phyloP scores from a whole-genome alignment of 805 yeast species.

The Lipomyces sp. region DNA sequence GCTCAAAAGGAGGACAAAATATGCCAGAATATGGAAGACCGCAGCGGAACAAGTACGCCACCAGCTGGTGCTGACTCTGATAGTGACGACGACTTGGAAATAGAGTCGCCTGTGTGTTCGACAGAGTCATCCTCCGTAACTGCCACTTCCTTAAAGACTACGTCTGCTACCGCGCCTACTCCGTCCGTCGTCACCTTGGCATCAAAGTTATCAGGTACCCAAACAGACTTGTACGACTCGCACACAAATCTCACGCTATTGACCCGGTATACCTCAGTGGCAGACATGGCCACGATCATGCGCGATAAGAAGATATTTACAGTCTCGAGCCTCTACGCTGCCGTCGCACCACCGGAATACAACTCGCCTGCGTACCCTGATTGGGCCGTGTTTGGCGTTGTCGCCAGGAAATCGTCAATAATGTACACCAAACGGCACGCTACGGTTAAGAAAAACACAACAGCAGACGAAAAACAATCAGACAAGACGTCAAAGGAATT shows the following conservation, averaged over 20 bases:
- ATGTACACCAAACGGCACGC: slow-evolving; percentile 41
- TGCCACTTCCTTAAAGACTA: neutral
- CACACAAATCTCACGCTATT: slow-evolving; percentile 13
- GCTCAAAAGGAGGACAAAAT: neutral
- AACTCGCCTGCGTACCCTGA: slow-evolving; percentile 71
- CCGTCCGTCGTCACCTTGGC: neutral
- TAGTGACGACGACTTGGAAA: slow-evolving; percentile 19
- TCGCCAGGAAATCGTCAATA: slow-evolving; percentile 62
- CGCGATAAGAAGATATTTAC: slow-evolving; percentile 60
- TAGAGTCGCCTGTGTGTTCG: slow-evolving; percentile 14
- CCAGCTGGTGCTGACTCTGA: neutral
- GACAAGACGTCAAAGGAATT: neutral
- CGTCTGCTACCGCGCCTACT: neutral
- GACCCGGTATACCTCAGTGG: slow-evolving; percentile 52
- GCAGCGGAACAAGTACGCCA: neutral
- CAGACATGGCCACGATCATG: slow-evolving; percentile 49
- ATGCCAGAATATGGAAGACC: neutral
- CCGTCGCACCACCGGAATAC: slow-evolving; percentile 70
- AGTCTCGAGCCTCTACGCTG: slow-evolving; percentile 63
- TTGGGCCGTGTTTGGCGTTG: slow-evolving; percentile 79
- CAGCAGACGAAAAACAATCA: neutral
- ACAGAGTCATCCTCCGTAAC: neutral
- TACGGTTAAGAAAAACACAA: neutral
- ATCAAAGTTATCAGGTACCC: slow-evolving; percentile 18
- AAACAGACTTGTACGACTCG: slow-evolving; percentile 21